Percentiles rank a stretch among this genome's conserved stretches.
Evolutionary conservation across 1,284 basidiomycete species (phyloP).

Genomic region (Golubevia sp.): DNA sequence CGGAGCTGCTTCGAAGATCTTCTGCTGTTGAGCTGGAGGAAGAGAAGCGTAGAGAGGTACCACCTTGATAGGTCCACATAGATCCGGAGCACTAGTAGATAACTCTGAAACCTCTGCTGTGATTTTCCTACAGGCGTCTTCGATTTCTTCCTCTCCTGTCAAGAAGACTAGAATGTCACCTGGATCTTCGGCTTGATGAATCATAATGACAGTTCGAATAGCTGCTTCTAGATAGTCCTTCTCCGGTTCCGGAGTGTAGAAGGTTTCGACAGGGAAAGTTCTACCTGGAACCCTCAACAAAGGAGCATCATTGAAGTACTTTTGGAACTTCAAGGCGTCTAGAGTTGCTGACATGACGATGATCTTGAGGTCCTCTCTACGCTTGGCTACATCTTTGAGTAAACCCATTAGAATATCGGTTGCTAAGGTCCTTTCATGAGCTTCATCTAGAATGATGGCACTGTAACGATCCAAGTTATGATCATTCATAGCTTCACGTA

Average conservation of each 20-base stretch:
- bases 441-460: conserved; percentile 97
- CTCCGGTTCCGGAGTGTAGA: conserved; percentile 94
- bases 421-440: conserved; percentile 95
- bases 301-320: conserved; percentile 89
- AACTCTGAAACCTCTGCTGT: conserved; percentile 70
- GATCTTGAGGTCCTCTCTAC: conserved; percentile 87
- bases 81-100: conserved; percentile 44
- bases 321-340: conserved; percentile 94
- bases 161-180: conserved; percentile 94
- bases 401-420: conserved; percentile 99
- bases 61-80: conserved; percentile 75
- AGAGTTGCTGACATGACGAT: conserved; percentile 99
- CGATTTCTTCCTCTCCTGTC: conserved; percentile 98
- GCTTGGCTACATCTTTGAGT: conserved; percentile 74
- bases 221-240: conserved; percentile 97
- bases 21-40: conserved; percentile 88
- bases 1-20: conserved; percentile 89
- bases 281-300: conserved; percentile 95
- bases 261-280: conserved; percentile 91
- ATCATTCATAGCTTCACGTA: conserved; percentile 97
- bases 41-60: conserved; percentile 92
- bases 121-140: conserved; percentile 93
- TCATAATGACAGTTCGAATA: conserved; percentile 94
- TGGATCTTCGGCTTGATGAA: conserved; percentile 91
- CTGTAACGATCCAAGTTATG: conserved; percentile 85